Evolutionary conservation across 2,329 filamentous ascomycete genomes (phyloP).

Genomic region (Colletotrichum incanum): DNA sequence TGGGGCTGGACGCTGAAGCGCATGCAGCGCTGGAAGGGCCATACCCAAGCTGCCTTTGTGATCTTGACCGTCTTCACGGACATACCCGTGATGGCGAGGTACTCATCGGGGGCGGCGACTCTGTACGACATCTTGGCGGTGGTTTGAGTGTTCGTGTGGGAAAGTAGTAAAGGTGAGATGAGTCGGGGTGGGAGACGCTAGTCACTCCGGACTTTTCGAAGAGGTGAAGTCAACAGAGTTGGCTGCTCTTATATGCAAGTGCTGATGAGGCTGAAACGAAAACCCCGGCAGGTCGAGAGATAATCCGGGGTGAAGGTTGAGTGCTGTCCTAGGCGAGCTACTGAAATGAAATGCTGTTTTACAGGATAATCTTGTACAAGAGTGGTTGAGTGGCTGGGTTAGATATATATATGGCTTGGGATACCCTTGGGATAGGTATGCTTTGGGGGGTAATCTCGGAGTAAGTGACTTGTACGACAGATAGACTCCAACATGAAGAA

Average conservation of each 20-base stretch:
- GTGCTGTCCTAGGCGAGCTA: neutral
- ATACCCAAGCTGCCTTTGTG: constrained; percentile 82
- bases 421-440: neutral
- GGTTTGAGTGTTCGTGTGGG: constrained; percentile 46
- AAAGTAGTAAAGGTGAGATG: neutral
- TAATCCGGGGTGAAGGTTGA: neutral
- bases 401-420: neutral
- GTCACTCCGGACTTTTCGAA: neutral
- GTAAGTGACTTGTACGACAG: neutral
- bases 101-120: constrained; percentile 83
- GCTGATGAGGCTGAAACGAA: neutral
- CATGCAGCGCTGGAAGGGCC: constrained; percentile 78
- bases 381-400: neutral
- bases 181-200: neutral
- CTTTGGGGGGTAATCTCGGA: neutral
- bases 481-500: neutral
- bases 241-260: neutral
- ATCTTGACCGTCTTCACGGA: constrained; percentile 82
- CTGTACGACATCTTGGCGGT: constrained; percentile 71
- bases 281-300: neutral
- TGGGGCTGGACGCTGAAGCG: constrained; percentile 79
- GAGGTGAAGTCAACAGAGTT: neutral
- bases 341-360: neutral
- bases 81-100: constrained; percentile 89
- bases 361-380: neutral